Conservation (phyloP, 441 rosid species). For the Populus hybrid region DNA sequence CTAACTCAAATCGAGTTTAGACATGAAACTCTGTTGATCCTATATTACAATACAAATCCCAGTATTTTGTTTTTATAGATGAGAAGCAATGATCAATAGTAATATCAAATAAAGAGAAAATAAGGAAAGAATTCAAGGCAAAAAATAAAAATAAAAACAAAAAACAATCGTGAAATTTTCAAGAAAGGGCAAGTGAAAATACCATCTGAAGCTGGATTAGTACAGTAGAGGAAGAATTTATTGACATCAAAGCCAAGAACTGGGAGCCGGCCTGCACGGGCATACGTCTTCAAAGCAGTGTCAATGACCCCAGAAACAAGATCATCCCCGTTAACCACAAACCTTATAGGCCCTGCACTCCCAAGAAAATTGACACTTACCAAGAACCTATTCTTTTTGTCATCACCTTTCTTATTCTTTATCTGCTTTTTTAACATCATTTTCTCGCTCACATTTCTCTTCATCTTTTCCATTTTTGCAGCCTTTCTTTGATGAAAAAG, state of each 20-base stretch:
- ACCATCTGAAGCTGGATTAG: constrained; percentile 61
- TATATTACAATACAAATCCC: no score
- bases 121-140: not conserved
- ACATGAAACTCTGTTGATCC: no score
- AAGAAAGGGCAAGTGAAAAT: not conserved
- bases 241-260: constrained; percentile 64
- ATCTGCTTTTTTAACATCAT: constrained; percentile 55
- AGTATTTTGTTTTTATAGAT: no score
- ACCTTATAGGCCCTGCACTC: constrained; percentile 86
- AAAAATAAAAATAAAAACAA: not conserved
- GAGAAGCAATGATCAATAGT: no score
- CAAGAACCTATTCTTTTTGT: constrained; percentile 43
- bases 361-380: constrained; percentile 72
- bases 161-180: not conserved
- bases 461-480: not conserved
- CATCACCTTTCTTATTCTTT: constrained; percentile 45
- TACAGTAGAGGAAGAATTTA: constrained; percentile 66
- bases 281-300: constrained; percentile 62
- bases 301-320: constrained; percentile 64
- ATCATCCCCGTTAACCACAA: constrained; percentile 62
- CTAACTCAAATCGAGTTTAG: no score
- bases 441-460: constrained; percentile 13
- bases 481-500: not conserved
- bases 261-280: constrained; percentile 84
- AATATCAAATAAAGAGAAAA: not conserved